Percentiles rank a stretch among this genome's conserved stretches.
Evolutionary conservation across 257 asterid genomes (phyloP).

Genomic region (Jasminum sambac): DNA sequence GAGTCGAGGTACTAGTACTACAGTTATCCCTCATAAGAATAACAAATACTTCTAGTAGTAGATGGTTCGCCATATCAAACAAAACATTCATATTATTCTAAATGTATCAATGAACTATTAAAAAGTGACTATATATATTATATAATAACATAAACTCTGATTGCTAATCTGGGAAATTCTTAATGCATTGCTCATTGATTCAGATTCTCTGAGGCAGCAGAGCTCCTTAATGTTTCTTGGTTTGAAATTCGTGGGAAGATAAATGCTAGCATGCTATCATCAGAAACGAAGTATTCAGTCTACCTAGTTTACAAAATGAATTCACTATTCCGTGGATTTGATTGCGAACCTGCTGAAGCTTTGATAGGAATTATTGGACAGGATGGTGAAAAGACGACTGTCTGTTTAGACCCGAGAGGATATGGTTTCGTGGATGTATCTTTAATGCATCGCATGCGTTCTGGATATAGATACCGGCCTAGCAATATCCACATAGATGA

Average conservation of each 20-base stretch:
- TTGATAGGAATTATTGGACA: constrained; percentile 41
- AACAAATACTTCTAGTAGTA: too few species aligned
- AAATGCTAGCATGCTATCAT: constrained; percentile 47
- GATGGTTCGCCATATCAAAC: too few species aligned
- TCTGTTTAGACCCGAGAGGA: constrained; percentile 53
- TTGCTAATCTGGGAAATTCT: too few species aligned
- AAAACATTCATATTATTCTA: too few species aligned
- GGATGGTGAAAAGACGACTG: constrained; percentile 28
- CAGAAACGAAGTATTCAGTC: constrained; percentile 61
- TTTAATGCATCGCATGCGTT: constrained; percentile 21
- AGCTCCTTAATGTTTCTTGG: constrained; percentile 67
- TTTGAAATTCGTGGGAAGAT: constrained; percentile 57
- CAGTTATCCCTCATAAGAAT: neutral
- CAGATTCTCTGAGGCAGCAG: constrained; percentile 68
- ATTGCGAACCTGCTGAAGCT: constrained; percentile 38
- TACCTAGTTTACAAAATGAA: constrained; percentile 56
- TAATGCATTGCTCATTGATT: neutral
- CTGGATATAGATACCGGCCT: constrained; percentile 6
- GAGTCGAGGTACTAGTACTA: constrained; percentile 77
- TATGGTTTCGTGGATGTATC: constrained; percentile 25
- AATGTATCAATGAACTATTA: too few species aligned
- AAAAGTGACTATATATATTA: too few species aligned
- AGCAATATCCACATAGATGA: constrained; percentile 1
- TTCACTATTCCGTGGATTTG: constrained; percentile 42
- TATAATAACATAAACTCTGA: too few species aligned